Base-by-base conservation (phyloP, 2,329 filamentous ascomycete species). In the Clonostachys solani region DNA sequence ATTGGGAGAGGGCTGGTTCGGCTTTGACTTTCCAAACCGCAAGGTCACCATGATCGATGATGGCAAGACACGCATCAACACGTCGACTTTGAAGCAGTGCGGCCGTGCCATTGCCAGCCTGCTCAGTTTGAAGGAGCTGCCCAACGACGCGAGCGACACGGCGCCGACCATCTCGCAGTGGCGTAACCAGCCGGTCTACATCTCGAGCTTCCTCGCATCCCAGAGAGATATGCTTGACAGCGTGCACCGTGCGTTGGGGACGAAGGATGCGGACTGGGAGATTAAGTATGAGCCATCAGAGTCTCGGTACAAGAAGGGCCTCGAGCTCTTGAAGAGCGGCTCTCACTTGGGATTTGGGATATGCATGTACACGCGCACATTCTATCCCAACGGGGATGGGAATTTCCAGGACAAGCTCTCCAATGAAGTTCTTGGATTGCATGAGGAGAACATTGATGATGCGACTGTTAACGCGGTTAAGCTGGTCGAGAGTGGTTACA, bases 211-310 rank as follows among this genome's bases (percentile, higher is more conserved):
- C 64, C 60, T 65, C 10, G 54, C 83, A 50, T 80, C 64, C 49
- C 85, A 89, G 60, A 71, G 72, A 12, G 83, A 88, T 10, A 87
- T 88, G 68, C 72, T 88, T 45, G 74, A 77, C 37, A 75, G 74
- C n/a, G 62, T 84, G 13, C 72, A 83, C 55, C 74, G 76, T 0
- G 82, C 83, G 5, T 77, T 78, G 0, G 74, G 74, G 0, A 80
- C 76, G 0, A 75, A 65, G 2, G 77, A 83, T 37, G 63, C 60
- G 0, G 83, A 87, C 55, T 89, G 84, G 84, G 71, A 58, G 3
- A 72, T 88, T 47, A 67, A 57, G 2, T 61, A 72, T 8, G 74
- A 83, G 60, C 54, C 60, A 1, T 62, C 67, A 2, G 52, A 65
- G 12, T 13, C 18, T 13, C 18, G 42, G 13, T 44, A 44, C 42